phyloP scores from a whole-genome alignment of 441 rosid genomes.

The Euphorbia neoarborescens region DNA sequence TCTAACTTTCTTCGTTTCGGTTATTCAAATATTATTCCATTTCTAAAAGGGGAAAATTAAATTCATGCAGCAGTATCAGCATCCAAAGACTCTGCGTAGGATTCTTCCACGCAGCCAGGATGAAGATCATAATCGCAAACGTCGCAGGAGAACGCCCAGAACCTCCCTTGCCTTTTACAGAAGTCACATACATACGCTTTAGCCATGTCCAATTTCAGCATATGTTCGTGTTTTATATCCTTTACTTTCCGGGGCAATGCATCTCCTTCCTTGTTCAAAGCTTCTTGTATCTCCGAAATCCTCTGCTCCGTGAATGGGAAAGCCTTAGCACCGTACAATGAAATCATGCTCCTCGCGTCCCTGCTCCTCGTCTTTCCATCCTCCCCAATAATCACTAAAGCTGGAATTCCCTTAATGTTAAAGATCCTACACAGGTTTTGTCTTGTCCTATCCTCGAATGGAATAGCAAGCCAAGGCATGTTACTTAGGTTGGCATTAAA shows the following conservation, averaged over 20 bases:
- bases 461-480: slow-evolving; percentile 80
- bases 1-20: background rate
- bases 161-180: slow-evolving; percentile 57
- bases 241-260: slow-evolving; percentile 45
- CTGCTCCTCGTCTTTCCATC: slow-evolving; percentile 54
- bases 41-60: background rate
- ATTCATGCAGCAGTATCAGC: background rate
- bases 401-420: slow-evolving; percentile 60
- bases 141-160: slow-evolving; percentile 71
- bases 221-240: slow-evolving; percentile 57
- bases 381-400: slow-evolving; percentile 55
- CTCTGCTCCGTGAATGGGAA: slow-evolving; percentile 60
- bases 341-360: slow-evolving; percentile 47
- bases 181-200: slow-evolving; percentile 62
- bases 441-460: slow-evolving; percentile 57
- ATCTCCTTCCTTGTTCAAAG: slow-evolving; percentile 55
- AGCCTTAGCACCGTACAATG: slow-evolving; percentile 52
- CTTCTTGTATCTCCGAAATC: slow-evolving; percentile 44
- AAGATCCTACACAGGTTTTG: slow-evolving; percentile 63
- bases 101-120: slow-evolving; percentile 50
- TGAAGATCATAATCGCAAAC: slow-evolving; percentile 75
- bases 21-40: background rate
- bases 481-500: slow-evolving; percentile 37
- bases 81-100: slow-evolving; percentile 1
- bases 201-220: slow-evolving; percentile 69